Percentiles rank a stretch among this genome's conserved stretches.
Conservation (phyloP, 2,329 filamentous ascomycete genomes). For the Parastagonospora avenae region DNA sequence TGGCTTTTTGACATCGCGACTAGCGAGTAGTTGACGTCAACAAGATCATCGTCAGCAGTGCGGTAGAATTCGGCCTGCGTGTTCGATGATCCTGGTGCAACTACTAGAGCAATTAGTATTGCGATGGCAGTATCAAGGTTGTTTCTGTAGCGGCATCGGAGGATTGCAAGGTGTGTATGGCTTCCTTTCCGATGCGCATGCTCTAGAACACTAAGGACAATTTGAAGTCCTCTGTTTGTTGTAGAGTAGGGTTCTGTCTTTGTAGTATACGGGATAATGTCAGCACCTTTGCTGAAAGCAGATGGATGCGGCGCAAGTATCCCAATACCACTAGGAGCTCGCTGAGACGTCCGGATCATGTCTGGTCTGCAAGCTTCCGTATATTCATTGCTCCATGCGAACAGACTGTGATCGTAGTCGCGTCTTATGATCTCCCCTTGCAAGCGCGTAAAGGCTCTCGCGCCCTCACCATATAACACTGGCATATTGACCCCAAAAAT, state of each 20-base stretch:
- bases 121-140: not conserved
- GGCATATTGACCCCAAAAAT: conserved; percentile 22
- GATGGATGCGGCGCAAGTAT: not conserved
- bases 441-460: conserved; percentile 8
- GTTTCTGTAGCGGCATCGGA: not conserved
- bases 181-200: not conserved
- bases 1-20: not conserved
- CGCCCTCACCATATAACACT: conserved; percentile 9
- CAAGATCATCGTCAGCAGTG: not conserved
- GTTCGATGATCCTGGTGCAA: not conserved
- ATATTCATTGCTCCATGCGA: not conserved
- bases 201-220: not conserved
- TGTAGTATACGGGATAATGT: not conserved
- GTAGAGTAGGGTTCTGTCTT: not conserved
- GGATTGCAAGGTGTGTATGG: not conserved
- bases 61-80: not conserved
- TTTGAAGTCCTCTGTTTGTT: not conserved
- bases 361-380: not conserved
- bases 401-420: not conserved
- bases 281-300: not conserved
- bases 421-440: conserved; percentile 7
- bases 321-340: not conserved
- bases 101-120: not conserved
- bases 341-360: not conserved
- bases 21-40: not conserved